Percentiles rank a stretch among this genome's conserved stretches.
Evolutionary conservation across 805 yeast species (phyloP).

Genomic region (Pichia scutulata): DNA sequence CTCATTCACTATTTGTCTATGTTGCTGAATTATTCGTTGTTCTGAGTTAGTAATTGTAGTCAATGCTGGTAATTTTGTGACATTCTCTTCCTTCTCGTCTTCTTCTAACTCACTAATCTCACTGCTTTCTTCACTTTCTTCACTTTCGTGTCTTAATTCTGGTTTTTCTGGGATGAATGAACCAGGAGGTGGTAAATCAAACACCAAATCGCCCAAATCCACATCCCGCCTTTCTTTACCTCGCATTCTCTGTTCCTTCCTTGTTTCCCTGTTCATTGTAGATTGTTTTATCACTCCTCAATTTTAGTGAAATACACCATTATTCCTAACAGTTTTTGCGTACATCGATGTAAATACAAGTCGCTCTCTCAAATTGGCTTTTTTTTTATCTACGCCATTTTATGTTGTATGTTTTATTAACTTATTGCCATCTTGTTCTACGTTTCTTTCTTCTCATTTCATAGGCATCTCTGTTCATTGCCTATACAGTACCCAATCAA

Average conservation of each 20-base stretch:
- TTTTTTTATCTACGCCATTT: neutral
- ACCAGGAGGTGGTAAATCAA: slow-evolving; percentile 15
- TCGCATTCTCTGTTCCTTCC: slow-evolving; percentile 25
- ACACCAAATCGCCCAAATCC: slow-evolving; percentile 20
- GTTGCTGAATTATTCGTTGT: slow-evolving; percentile 1
- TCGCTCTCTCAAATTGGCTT: neutral
- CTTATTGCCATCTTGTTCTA: neutral
- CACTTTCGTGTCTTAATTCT: neutral
- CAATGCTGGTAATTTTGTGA: neutral
- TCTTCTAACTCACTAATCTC: neutral
- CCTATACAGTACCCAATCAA: neutral
- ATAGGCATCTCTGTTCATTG: neutral
- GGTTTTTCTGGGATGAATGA: neutral
- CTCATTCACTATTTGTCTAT: neutral
- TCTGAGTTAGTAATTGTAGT: neutral
- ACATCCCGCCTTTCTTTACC: slow-evolving; percentile 25
- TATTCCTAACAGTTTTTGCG: too few relatives aligned
- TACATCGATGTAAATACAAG: neutral
- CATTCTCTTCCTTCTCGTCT: neutral
- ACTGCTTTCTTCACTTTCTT: neutral
- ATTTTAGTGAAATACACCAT: neutral
- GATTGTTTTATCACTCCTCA: neutral
- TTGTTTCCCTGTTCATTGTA: slow-evolving; percentile 18
- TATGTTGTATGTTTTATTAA: neutral
- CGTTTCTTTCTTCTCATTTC: neutral